These are phyloP conservation scores for Lentinula raphanica DNA, from an alignment of 768 basidiomycete species.

Conservation along the genomic window DNA sequence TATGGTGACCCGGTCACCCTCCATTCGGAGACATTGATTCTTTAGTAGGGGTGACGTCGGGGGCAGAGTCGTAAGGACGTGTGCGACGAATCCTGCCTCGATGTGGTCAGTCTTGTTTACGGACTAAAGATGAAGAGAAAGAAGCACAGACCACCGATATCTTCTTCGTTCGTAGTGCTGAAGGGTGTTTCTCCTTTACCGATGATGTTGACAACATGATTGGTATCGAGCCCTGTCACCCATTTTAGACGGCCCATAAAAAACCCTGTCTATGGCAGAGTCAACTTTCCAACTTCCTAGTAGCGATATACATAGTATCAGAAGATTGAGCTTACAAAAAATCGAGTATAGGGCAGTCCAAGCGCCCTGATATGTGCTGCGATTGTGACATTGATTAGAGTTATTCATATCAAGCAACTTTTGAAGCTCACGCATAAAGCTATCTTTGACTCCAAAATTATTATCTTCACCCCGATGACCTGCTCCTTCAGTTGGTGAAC, in stretches of 20 bases:
- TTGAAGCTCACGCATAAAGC: background rate
- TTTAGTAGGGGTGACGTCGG: background rate
- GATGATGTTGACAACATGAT: background rate
- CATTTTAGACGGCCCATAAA: background rate
- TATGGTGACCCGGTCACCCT: background rate
- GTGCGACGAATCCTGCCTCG: background rate
- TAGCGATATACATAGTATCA: background rate
- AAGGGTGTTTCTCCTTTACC: constrained; percentile 1
- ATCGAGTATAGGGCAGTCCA: background rate
- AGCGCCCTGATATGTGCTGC: background rate
- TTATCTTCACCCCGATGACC: background rate
- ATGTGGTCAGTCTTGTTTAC: background rate
- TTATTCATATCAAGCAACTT: background rate
- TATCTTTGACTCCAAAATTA: background rate
- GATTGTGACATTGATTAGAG: background rate
- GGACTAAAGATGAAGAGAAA: background rate
- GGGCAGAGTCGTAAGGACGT: background rate
- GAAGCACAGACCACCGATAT: background rate
- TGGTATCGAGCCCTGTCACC: background rate
- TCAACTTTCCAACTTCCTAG: background rate
- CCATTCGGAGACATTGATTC: background rate
- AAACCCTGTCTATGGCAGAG: background rate
- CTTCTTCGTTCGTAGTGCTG: background rate
- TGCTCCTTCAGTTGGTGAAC: background rate
- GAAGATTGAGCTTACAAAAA: constrained; percentile 1